Evolutionary conservation across 192 early-diverging fungal genomes (phyloP), one percentile per base, ranked within the genome.

Genomic region (Coemansia umbellata): DNA sequence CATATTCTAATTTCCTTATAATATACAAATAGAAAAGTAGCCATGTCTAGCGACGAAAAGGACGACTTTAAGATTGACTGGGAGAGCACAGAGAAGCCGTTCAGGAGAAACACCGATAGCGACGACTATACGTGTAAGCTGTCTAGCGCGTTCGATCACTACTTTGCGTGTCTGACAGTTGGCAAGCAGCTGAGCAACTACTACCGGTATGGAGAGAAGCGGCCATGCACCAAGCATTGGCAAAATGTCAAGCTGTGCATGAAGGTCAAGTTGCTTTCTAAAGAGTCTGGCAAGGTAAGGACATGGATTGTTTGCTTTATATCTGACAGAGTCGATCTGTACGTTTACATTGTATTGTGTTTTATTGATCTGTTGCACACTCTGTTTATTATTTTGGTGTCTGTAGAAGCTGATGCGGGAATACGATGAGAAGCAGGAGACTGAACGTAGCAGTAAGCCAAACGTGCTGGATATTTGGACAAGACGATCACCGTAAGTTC

Each of bases 381-480:
- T n/a, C n/a, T n/a, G n/a, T n/a, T n/a, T n/a, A n/a, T n/a, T n/a
- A 9, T 26, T 18, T 19, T 42, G 22, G 27, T 21, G 4, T 26
- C 3, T 15, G 6, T 64, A 51, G 48, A 51, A 44, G 30, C 31
- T 77, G 5, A 66, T 77, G 67, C 36, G 44, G 8, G 74, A 60
- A 33, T 63, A 39, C 26, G 39, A 37, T 4, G 48, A 51, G 1
- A 60, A 69, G 36, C 55, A 70, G 37, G 50, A 69, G 31, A 22
- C 55, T 4, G 37, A 66, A 48, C 62, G 63, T 11, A 39, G 31
- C 1, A 39, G 47, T 5, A 19, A 31, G 44, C 74, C 74, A 1
- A 77, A 66, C 43, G 63, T 77, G n/a, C 23, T 77, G 43, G 74
- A 77, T 26, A 59, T 77, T 33, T 77, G 74, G 74, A 50, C 60